Conservation (phyloP, 179 eudicot genomes). For the Carnegiea gigantea region DNA sequence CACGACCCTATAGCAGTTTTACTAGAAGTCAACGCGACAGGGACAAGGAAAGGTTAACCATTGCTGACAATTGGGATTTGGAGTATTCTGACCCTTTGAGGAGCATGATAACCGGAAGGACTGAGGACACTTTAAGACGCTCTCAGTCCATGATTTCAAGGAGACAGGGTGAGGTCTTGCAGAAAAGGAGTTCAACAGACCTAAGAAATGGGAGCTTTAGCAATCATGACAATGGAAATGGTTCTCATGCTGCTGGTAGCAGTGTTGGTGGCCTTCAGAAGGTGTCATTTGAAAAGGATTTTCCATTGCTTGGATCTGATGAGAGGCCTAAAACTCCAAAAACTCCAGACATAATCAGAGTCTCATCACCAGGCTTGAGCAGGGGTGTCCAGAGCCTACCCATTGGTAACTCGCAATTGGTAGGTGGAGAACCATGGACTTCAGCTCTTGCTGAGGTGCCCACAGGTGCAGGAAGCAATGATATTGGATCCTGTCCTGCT, state of each 20-base stretch:
- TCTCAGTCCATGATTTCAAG: slow-evolving; percentile 63
- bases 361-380: slow-evolving; percentile 70
- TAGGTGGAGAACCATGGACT: slow-evolving; percentile 65
- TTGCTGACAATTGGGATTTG: slow-evolving; percentile 42
- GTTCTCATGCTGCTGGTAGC: slow-evolving; percentile 30
- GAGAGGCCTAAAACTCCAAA: slow-evolving; percentile 49
- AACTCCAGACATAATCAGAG: slow-evolving; percentile 52
- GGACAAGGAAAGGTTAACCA: slow-evolving; percentile 46
- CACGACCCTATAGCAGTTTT: slow-evolving; percentile 55
- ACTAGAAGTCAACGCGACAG: slow-evolving; percentile 55
- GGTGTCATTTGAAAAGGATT: slow-evolving; percentile 64
- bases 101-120: slow-evolving; percentile 39
- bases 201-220: slow-evolving; percentile 35
- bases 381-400: slow-evolving; percentile 52
- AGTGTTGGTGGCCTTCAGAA: slow-evolving; percentile 36
- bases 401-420: slow-evolving; percentile 40
- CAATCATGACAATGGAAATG: slow-evolving; percentile 33
- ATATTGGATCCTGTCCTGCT: slow-evolving; percentile 32
- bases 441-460: slow-evolving; percentile 85
- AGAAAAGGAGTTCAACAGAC: slow-evolving; percentile 38
- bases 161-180: slow-evolving; percentile 44
- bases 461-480: slow-evolving; percentile 42
- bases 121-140: slow-evolving; percentile 57
- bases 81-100: slow-evolving; percentile 50
- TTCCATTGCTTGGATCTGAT: slow-evolving; percentile 67